Evolutionary conservation across 1,139 yeast genomes (phyloP).

Genomic region (Debaryomyces udenii): DNA sequence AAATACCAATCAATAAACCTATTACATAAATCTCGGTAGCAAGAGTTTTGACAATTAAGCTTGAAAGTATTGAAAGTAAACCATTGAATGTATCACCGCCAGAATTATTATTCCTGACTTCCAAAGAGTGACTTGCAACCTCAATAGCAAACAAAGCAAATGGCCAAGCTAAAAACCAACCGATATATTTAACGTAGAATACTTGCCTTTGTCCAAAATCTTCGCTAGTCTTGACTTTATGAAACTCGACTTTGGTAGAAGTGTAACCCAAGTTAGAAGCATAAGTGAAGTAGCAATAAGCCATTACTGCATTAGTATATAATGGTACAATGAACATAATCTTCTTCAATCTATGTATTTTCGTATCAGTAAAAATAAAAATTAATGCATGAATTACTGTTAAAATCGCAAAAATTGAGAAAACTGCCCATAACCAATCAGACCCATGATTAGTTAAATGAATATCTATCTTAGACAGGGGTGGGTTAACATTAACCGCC

Average conservation of each 20-base stretch:
- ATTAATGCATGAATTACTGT: conserved; percentile 44
- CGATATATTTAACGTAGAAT: conserved; percentile 66
- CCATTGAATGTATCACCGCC: conserved; percentile 26
- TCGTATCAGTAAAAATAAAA: conserved; percentile 41
- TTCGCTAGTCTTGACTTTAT: conserved; percentile 46
- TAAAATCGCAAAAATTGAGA: conserved; percentile 49
- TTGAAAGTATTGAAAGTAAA: conserved; percentile 27
- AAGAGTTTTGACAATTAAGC: conserved; percentile 38
- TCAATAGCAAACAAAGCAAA: conserved; percentile 51
- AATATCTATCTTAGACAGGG: conserved; percentile 44
- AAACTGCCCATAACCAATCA: conserved; percentile 73
- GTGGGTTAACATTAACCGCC: conserved; percentile 54
- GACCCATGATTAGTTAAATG: conserved; percentile 63
- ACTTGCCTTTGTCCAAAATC: conserved; percentile 57
- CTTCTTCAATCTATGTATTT: conserved; percentile 38
- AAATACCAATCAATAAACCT: conserved; percentile 55
- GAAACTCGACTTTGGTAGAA: conserved; percentile 54
- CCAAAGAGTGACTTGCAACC: conserved; percentile 44
- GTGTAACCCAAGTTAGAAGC: conserved; percentile 74
- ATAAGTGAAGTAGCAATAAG: conserved; percentile 60
- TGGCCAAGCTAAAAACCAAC: conserved; percentile 70
- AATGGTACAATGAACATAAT: conserved; percentile 50
- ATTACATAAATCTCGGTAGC: conserved; percentile 54
- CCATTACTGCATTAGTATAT: conserved; percentile 47
- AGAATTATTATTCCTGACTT: conserved; percentile 21